These are phyloP conservation scores for Pistacia vera DNA, from an alignment of 345 rosid genomes.

Conservation along the genomic window DNA sequence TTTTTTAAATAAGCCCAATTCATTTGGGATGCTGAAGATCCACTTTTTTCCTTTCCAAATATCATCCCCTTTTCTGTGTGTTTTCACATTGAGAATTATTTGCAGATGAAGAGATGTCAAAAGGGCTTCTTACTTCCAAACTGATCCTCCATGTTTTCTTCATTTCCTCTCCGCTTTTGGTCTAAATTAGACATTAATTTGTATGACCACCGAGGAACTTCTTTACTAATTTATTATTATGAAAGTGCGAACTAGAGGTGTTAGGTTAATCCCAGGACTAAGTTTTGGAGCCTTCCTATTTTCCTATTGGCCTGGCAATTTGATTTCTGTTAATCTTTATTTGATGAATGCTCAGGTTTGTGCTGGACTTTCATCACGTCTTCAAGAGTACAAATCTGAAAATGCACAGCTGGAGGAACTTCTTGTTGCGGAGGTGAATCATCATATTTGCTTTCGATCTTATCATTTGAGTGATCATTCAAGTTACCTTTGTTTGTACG, in stretches of 20 bases:
- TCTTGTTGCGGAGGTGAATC: slow-evolving; percentile 85
- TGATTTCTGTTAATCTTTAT: background rate
- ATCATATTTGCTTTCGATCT: background rate
- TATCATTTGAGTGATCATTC: slow-evolving; percentile 15
- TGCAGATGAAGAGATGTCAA: no score
- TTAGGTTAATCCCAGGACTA: background rate
- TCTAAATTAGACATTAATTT: no score
- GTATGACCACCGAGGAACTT: no score
- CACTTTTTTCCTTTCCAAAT: no score
- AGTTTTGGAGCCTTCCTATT: slow-evolving; percentile 7
- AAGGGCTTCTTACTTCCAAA: no score
- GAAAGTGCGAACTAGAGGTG: background rate
- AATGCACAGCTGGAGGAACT: slow-evolving; percentile 99
- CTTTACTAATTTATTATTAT: no score
- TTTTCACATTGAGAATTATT: no score
- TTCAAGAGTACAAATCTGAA: slow-evolving; percentile 95
- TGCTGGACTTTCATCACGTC: slow-evolving; percentile 94
- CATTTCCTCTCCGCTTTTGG: no score
- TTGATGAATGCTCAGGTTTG: slow-evolving; percentile 59
- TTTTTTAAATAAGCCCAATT: no score
- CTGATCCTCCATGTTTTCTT: no score
- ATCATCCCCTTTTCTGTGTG: no score
- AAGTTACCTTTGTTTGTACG: slow-evolving; percentile 11
- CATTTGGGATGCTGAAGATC: no score
- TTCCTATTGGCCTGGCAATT: background rate